Conservation (phyloP, 257 asterid species). For the Mitragyna speciosa region DNA sequence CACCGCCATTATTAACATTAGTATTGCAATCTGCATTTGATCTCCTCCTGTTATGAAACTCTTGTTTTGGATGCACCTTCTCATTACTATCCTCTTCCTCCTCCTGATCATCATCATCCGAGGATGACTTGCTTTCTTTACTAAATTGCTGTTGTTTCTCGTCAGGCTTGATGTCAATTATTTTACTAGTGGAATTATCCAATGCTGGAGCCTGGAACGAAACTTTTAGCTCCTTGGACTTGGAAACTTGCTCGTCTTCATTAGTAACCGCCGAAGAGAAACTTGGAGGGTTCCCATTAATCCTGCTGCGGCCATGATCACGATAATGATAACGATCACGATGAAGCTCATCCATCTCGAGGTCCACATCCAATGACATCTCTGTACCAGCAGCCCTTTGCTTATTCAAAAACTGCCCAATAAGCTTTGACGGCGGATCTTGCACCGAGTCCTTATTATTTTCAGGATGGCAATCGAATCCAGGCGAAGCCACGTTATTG, state of each 20-base stretch:
- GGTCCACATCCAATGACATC: conserved; percentile 56
- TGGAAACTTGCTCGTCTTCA: conserved; percentile 14
- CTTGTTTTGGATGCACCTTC: neutral
- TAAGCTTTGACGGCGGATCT: conserved; percentile 64
- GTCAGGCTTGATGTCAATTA: conserved; percentile 40
- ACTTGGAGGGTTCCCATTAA: neutral
- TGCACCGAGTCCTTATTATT: conserved; percentile 20
- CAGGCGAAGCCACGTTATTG: conserved; percentile 4
- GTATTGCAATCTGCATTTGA: conserved; percentile 11
- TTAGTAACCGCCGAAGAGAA: neutral
- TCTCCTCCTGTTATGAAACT: conserved; percentile 4
- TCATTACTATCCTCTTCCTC: neutral
- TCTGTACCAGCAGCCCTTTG: conserved; percentile 61
- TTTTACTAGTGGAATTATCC: conserved; percentile 6
- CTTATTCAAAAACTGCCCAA: conserved; percentile 54
- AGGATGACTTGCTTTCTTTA: conserved; percentile 19
- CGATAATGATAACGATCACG: conserved; percentile 2
- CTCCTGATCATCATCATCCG: conserved; percentile 32
- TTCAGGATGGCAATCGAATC: conserved; percentile 12
- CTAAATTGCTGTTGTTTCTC: conserved; percentile 15
- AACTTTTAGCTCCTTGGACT: conserved; percentile 40
- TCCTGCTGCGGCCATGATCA: neutral
- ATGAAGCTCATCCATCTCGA: conserved; percentile 66
- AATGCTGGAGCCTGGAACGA: conserved; percentile 28
- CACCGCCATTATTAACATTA: conserved; percentile 11